Evolutionary conservation across 2,329 filamentous ascomycete genomes (phyloP), one percentile per base, ranked within the genome.

Genomic region (Xylogone sp.): DNA sequence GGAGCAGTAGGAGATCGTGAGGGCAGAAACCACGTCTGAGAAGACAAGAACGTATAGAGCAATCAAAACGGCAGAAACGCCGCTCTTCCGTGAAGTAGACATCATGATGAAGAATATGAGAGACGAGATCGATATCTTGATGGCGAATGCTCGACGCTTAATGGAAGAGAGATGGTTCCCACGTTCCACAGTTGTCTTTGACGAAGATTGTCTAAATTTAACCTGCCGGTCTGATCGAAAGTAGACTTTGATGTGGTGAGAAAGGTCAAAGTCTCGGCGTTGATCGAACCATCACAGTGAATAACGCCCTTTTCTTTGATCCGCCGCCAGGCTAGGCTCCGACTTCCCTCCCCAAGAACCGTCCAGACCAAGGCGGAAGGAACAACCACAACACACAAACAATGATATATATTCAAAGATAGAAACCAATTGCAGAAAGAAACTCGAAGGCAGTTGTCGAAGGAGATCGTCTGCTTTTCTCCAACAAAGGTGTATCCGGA

Each of bases 1-100:
- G 34, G 76, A 71, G 59, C 76, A 79, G 56, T 76, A 78, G 29
- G 49, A 39, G 2, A 57, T 48, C 1, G 18, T 39, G 1, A 58
- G 21, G 18, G 59, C 60, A 27, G 56, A 56, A 16, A 48, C 54
- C 20, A 54, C 50, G 16, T 31, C 34, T 47, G 56, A 20, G 21
- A 57, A 22, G 42, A 21, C 45, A 45, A 56, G 16, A 39, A 61
- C 18, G 42, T 44, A 46, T 20, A 58, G 13, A 2, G 63, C 63
- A 21, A 51, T 52, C 42, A 58, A 62, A 48, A 55, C 58, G 51
- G 54, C 53, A 50, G 49, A 65, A 50, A 45, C 49, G 54, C 21
- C 45, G 53, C 18, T 39, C 34, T 39, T 39, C n/a, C 21, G 51
- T 34, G 52, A 52, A 43, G 31, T 29, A 27, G 53, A 49, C 54